Evolutionary conservation across 2,329 filamentous ascomycete species (phyloP).

Genomic region (Penicillium crustosum): DNA sequence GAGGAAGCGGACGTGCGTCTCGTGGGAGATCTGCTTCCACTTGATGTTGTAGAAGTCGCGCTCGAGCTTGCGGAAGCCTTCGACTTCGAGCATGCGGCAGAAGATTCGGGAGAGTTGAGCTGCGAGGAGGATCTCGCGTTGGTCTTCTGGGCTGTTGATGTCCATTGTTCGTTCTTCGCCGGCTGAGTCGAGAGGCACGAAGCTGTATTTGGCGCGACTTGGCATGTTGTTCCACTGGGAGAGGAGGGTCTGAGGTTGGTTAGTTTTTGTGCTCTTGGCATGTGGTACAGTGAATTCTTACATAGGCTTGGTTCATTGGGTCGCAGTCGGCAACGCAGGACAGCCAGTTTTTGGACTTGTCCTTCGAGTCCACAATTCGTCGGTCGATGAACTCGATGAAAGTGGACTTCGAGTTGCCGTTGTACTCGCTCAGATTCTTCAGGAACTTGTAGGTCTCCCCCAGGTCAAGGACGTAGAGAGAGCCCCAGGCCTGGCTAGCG

Average conservation of each 20-base stretch:
- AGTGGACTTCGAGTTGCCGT: constrained; percentile 40
- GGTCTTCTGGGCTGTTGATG: constrained; percentile 38
- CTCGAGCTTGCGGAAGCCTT: constrained; percentile 47
- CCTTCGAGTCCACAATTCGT: constrained; percentile 46
- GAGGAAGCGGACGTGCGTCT: constrained; percentile 44
- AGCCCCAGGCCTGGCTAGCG: constrained; percentile 44
- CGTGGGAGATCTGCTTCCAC: constrained; percentile 46
- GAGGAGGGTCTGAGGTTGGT: constrained; percentile 38
- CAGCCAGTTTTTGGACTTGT: constrained; percentile 47
- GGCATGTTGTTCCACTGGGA: constrained; percentile 50
- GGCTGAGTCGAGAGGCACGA: constrained; percentile 34
- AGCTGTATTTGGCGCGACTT: constrained; percentile 46
- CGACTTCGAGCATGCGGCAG: constrained; percentile 49
- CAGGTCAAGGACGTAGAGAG: constrained; percentile 45
- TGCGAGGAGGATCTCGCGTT: constrained; percentile 43
- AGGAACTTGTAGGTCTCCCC: constrained; percentile 45
- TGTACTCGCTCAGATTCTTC: constrained; percentile 39
- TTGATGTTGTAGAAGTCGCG: constrained; percentile 48
- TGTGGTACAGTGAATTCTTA: constrained; percentile 27
- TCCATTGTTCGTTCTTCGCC: constrained; percentile 42
- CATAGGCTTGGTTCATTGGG: constrained; percentile 42
- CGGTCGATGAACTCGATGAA: constrained; percentile 48
- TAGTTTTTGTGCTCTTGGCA: background rate
- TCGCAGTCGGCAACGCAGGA: constrained; percentile 43
- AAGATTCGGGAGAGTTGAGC: constrained; percentile 48